Conservation (phyloP, 1,284 basidiomycete genomes). For the Macrocystidia cucumis region DNA sequence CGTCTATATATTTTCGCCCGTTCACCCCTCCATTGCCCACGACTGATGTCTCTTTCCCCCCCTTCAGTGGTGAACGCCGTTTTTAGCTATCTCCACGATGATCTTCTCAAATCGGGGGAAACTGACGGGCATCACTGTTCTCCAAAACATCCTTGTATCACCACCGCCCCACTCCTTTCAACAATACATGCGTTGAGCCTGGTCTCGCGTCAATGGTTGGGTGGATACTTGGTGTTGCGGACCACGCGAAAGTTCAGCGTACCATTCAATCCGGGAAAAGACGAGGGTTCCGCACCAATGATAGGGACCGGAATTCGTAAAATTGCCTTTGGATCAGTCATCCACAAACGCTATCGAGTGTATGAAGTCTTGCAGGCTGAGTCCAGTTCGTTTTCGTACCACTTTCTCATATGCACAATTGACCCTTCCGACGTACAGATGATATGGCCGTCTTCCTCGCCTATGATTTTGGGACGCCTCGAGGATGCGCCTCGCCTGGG, state of each 20-base stretch:
- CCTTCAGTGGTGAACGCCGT: no score
- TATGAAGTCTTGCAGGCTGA: conserved; percentile 18
- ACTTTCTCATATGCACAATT: not conserved
- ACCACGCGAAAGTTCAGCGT: conserved; percentile 1
- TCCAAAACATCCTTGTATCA: conserved; percentile 11
- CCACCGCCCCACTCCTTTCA: conserved; percentile 6
- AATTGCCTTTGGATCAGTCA: conserved; percentile 13
- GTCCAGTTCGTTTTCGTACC: conserved; percentile 9
- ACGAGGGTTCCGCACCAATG: conserved; percentile 18
- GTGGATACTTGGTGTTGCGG: not conserved
- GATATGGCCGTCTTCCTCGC: conserved; percentile 20
- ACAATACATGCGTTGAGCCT: conserved; percentile 12
- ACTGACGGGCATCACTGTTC: conserved; percentile 15
- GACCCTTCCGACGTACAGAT: conserved; percentile 10
- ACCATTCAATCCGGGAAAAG: conserved; percentile 14
- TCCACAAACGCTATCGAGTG: conserved; percentile 17
- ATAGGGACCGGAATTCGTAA: conserved; percentile 23
- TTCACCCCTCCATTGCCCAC: no score
- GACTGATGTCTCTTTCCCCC: no score
- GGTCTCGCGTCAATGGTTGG: conserved; percentile 14
- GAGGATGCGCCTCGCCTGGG: conserved; percentile 13
- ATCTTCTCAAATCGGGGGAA: no score
- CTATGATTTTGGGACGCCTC: conserved; percentile 14
- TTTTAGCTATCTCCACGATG: no score
- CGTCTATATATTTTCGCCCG: no score